Base-by-base conservation (phyloP, 73 alveolate species). In the Uronychia binucleata region DNA sequence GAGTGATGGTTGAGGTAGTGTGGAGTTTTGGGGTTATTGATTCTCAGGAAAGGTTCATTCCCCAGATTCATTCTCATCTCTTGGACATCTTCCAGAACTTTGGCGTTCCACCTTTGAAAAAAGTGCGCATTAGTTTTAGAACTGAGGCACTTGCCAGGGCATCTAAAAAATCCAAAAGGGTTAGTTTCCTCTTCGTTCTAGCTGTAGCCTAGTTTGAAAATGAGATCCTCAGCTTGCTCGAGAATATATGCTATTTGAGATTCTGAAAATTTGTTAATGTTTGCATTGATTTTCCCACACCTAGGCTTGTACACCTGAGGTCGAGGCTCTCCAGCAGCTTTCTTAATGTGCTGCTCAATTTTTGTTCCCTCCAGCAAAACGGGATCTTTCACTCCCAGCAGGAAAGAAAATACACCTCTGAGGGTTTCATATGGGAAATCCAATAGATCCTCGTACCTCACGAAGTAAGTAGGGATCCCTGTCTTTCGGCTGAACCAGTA, bases 221-320 rank as follows among this genome's bases (percentile, higher is more conserved):
- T 46, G 67, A 46, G 5, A 19, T 46, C 67, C 19, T 46, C 67
- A 5, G 67, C 67, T 19, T 46, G n/a, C 19, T 46, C 67, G 5
- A 46, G 5, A 11, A 46, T 46, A 46, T 46, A 46, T 11, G 67
- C 67, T 26, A 74, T 59, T 33, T 86, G 89, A 1, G 67, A 86
- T 30, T 74, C 34, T 30, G 77, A 81, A 79, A 59, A 90, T 46
- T 81, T 79, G 28, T 35, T 77, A 26, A 79, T 31, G 60, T 86
- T 85, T 28, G 88, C 77, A 75, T 81, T 80, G 11, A 86, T 57
- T 75, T 86, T 85, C 8, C 96, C 96, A 35, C 67, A 57, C 60
- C 96, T 60, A 0, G 96, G 96, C 59, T 81, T 90, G 79, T 90
- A 90, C 30, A 90, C 90, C 77, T 90, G 92, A 1, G 88, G 91